Evolutionary conservation across 306 rosid genomes (phyloP).

Genomic region (Quercus variabilis): DNA sequence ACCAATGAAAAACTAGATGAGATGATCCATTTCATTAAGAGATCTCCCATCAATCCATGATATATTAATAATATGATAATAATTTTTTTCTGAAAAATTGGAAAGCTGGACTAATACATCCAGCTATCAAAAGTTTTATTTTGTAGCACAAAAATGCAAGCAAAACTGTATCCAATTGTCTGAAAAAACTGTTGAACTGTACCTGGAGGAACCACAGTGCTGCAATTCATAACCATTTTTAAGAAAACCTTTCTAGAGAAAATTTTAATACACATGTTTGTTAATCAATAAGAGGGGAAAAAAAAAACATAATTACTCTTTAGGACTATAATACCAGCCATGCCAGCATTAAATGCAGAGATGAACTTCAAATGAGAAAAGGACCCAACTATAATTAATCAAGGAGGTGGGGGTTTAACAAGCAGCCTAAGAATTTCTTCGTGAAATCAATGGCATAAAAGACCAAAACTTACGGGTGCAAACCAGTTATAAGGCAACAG

Average conservation of each 20-base stretch:
- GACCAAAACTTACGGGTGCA: slow-evolving; percentile 14
- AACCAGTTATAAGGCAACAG: not conserved
- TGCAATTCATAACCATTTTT: not conserved
- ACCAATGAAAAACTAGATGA: not conserved
- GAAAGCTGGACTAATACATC: not conserved
- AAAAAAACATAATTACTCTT: not conserved
- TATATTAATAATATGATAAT: not conserved
- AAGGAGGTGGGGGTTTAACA: not conserved
- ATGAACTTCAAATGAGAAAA: slow-evolving; percentile 18
- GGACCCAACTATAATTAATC: not conserved
- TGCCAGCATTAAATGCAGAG: not conserved
- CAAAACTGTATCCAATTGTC: not conserved
- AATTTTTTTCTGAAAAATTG: not conserved
- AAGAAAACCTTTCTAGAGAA: not conserved
- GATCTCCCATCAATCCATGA: slow-evolving; percentile 2
- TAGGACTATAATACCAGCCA: not conserved
- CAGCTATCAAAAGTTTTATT: not conserved
- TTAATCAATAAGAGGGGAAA: not conserved
- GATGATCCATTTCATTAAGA: not conserved
- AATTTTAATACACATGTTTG: not conserved
- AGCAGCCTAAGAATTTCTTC: slow-evolving; percentile 17
- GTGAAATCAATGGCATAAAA: slow-evolving; percentile 13
- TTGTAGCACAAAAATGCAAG: not conserved
- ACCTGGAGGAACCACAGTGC: not conserved
- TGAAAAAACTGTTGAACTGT: not conserved